phyloP scores from a whole-genome alignment of 441 rosid genomes.

The Manihot esculenta region DNA sequence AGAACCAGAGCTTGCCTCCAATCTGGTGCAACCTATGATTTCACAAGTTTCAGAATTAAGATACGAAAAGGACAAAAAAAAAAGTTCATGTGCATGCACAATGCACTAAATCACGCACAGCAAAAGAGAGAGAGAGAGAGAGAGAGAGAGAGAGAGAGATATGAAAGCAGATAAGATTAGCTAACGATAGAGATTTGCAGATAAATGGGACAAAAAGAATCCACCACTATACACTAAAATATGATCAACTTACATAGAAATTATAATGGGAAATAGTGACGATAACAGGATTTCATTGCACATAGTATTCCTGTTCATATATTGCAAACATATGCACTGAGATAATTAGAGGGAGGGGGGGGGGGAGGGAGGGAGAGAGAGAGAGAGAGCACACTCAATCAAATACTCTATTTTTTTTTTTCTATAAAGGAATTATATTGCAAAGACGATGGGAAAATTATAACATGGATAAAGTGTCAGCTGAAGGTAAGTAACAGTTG shows the following conservation, averaged over 20 bases:
- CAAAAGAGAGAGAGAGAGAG: too few species aligned
- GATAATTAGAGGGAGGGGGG: neutral
- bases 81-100: neutral
- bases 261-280: neutral
- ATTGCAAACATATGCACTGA: neutral
- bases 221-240: neutral
- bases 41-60: neutral
- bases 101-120: too few species aligned
- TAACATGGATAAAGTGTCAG: neutral
- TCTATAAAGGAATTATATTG: neutral
- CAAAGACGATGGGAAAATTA: neutral
- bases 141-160: neutral
- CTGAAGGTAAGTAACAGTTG: neutral
- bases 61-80: neutral
- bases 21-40: slow-evolving; percentile 75
- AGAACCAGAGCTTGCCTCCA: slow-evolving; percentile 90
- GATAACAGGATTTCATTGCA: neutral
- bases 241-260: neutral
- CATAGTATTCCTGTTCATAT: neutral
- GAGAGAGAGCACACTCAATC: neutral
- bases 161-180: neutral
- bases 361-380: too few species aligned
- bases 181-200: neutral
- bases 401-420: neutral
- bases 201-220: neutral